Base-by-base conservation (phyloP, 2,329 filamentous ascomycete genomes). In the Pseudogymnoascus sp. region DNA sequence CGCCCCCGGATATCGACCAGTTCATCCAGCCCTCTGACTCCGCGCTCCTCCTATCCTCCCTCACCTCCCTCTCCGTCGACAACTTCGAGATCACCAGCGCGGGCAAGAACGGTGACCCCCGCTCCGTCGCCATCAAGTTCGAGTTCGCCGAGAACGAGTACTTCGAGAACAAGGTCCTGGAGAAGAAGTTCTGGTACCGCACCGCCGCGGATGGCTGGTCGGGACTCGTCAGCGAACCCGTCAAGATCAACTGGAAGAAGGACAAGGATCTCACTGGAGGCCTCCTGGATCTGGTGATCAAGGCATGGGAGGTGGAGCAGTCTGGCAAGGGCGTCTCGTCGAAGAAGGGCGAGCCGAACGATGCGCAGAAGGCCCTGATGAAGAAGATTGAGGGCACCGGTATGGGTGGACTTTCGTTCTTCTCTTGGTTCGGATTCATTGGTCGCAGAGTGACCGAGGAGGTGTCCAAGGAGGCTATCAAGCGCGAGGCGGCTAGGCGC, bases 151-250 rank as follows among this genome's bases (percentile, higher is more conserved):
- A 87, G 66, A 97, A 97, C 77, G 86, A 91, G 59, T 87, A 88
- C 79, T 96, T 97, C 71, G 83, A 87, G 73, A 83, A 96, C 78
- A 81, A 78, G 62, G 83, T 87, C 61, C 78, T 97, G 59, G 89
- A 93, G 78, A 97, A 97, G 87, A 90, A 89, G 73, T 96, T 97
- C 78, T 93, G 88, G 84, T 91, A 88, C 81, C 87, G 93, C 68
- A 83, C 83, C 74, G 80, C 83, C 64, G 83, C 81, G 73, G 83
- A 88, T 72, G 82, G 84, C 71, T 92, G 85, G 85, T 80, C 83
- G 37, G 90, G 90, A 37, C 82, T 96, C 35, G 91, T 97, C 63
- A 93, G 88, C 23, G 91, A 96, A 79, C 93, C 93, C 5, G 90
- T 97, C 67, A 82, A 87, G 69, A 93, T 97, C 76, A 81, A 86